These are phyloP conservation scores for Polymyxa betae DNA, from an alignment of 208 protist species.

Conservation along the genomic window DNA sequence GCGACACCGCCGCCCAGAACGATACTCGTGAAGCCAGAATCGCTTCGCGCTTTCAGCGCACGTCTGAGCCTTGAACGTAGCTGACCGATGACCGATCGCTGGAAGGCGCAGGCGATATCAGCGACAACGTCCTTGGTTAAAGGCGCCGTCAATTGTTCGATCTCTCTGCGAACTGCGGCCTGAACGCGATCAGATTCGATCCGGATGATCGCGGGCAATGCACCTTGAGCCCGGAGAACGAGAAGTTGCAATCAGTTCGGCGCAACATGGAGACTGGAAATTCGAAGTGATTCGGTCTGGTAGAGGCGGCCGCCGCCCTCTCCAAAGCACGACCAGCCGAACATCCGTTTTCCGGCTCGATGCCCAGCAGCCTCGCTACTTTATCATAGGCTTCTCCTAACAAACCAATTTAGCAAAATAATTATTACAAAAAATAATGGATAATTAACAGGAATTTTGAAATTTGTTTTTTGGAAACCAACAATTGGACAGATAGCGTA, in stretches of 20 bases:
- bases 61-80: not conserved
- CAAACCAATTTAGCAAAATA: not conserved
- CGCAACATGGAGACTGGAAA: constrained; percentile 1
- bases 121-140: not conserved
- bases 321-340: not conserved
- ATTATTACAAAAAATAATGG: too few species aligned
- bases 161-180: not conserved
- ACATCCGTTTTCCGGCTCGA: not conserved
- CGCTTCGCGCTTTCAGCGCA: not conserved
- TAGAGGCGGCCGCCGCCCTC: not conserved
- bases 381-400: constrained; percentile 45
- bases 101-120: not conserved
- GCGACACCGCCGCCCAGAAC: not conserved
- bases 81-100: not conserved
- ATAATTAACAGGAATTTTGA: too few species aligned
- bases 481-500: not conserved
- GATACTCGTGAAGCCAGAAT: not conserved
- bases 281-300: not conserved
- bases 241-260: constrained; percentile 19
- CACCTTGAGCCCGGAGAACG: constrained; percentile 26
- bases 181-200: not conserved
- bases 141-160: not conserved
- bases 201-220: not conserved
- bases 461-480: too few species aligned
- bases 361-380: not conserved